Conservation (phyloP, 2,329 filamentous ascomycete genomes). For the Beauveria varroae region DNA sequence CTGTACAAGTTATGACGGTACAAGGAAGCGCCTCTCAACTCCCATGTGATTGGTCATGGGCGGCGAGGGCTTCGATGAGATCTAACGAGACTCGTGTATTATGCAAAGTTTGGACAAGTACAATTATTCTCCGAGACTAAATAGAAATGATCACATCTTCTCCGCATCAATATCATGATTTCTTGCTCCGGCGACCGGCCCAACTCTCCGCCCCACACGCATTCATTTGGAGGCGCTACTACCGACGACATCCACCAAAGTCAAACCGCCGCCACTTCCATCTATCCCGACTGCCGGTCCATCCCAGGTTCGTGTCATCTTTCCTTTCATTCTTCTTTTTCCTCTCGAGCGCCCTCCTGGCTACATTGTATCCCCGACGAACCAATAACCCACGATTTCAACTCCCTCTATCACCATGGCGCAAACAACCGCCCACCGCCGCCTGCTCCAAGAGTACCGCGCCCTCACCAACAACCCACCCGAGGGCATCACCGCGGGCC, state of each 20-base stretch:
- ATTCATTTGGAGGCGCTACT: not conserved
- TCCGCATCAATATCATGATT: not conserved
- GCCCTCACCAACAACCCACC: slow-evolving; percentile 88
- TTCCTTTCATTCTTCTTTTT: no score
- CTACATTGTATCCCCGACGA: not conserved
- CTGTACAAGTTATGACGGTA: not conserved
- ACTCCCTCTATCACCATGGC: slow-evolving; percentile 45
- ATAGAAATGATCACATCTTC: no score
- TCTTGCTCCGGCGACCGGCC: not conserved
- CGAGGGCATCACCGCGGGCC: slow-evolving; percentile 95
- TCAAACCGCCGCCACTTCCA: not conserved
- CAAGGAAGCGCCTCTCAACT: not conserved
- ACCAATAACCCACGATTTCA: no score
- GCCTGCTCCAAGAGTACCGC: slow-evolving; percentile 94
- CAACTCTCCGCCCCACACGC: not conserved
- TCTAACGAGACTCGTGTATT: no score
- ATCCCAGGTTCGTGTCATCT: not conserved
- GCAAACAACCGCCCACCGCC: slow-evolving; percentile 59
- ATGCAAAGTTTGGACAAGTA: no score
- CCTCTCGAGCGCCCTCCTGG: no score
- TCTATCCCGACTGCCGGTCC: no score
- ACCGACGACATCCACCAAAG: not conserved
- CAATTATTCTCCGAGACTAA: no score
- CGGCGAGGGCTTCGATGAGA: no score
- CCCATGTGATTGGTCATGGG: not conserved